A percentile compares a stretch with the other conserved stretches of the same genome.
phyloP scores from a whole-genome alignment of 768 basidiomycete genomes.

The Lentinula sp. region DNA sequence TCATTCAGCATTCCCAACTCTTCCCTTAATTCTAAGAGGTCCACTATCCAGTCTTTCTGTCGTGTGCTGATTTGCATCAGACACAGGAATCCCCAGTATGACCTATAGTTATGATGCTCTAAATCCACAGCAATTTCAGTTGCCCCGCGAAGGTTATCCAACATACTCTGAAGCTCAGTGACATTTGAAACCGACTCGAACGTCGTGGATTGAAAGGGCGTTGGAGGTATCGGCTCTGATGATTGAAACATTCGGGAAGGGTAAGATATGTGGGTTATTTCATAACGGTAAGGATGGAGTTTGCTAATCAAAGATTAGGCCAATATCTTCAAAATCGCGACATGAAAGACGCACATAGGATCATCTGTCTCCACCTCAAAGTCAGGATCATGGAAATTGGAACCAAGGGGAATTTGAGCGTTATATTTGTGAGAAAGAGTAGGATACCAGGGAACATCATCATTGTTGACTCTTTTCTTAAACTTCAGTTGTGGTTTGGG shows the following conservation, averaged over 20 bases:
- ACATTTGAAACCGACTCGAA: conserved; percentile 67
- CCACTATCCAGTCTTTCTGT: conserved; percentile 81
- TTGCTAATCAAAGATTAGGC: conserved; percentile 16
- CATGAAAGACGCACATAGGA: neutral
- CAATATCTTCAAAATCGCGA: conserved; percentile 8
- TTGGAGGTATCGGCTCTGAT: conserved; percentile 43
- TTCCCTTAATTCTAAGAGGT: conserved; percentile 69
- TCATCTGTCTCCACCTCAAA: conserved; percentile 15
- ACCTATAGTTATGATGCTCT: conserved; percentile 87
- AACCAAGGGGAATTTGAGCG: conserved; percentile 77
- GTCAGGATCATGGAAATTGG: conserved; percentile 36
- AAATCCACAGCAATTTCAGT: conserved; percentile 89
- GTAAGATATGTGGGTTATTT: conserved; percentile 69
- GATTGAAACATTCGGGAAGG: conserved; percentile 61
- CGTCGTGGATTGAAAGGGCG: conserved; percentile 57
- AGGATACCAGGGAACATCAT: conserved; percentile 60
- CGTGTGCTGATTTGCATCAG: conserved; percentile 90
- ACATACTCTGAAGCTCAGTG: conserved; percentile 51
- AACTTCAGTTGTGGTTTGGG: conserved; percentile 81
- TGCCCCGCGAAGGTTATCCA: conserved; percentile 57
- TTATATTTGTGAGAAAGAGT: conserved; percentile 73
- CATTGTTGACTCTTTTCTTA: conserved; percentile 52
- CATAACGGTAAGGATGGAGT: conserved; percentile 80
- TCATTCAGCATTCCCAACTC: conserved; percentile 73
- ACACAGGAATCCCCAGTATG: conserved; percentile 84